Evolutionary conservation across 805 yeast species (phyloP).

Genomic region (Wickerhamiella siamensis): DNA sequence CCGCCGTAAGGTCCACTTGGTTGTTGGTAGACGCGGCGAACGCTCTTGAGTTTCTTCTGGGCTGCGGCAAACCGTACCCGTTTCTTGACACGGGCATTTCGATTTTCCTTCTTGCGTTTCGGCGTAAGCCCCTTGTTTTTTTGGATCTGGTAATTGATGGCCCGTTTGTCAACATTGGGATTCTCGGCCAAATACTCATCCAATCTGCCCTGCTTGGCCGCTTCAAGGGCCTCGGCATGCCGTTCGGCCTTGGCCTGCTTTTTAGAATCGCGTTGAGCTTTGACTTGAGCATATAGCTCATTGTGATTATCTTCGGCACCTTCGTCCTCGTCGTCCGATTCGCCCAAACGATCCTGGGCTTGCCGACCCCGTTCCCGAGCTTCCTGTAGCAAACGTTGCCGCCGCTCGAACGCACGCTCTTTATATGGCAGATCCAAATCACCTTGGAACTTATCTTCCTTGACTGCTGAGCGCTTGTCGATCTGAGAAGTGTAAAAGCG

Average conservation of each 20-base stretch:
- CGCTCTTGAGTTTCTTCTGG: constrained; percentile 80
- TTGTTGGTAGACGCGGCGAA: constrained; percentile 72
- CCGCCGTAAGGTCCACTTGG: constrained; percentile 77
- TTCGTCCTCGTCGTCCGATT: constrained; percentile 13
- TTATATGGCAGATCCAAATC: constrained; percentile 85
- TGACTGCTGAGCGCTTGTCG: constrained; percentile 44
- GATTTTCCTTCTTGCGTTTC: constrained; percentile 79
- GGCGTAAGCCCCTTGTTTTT: constrained; percentile 95
- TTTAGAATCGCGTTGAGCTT: constrained; percentile 36
- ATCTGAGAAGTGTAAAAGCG: constrained; percentile 95
- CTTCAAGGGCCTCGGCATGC: constrained; percentile 57
- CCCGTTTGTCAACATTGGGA: constrained; percentile 82
- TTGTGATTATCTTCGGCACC: constrained; percentile 15
- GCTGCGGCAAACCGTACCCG: constrained; percentile 93
- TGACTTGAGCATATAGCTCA: constrained; percentile 45
- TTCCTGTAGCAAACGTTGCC: constrained; percentile 72
- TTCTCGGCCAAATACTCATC: constrained; percentile 53
- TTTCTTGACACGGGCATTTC: constrained; percentile 96
- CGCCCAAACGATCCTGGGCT: constrained; percentile 38
- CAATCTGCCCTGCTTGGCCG: constrained; percentile 73
- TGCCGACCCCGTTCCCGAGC: constrained; percentile 73
- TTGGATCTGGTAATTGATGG: constrained; percentile 82
- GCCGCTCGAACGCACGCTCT: constrained; percentile 82
- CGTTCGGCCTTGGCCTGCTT: constrained; percentile 39
- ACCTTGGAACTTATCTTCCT: constrained; percentile 34